Conservation (phyloP, 2,329 filamentous ascomycete species). For the Colletotrichum scovillei region DNA sequence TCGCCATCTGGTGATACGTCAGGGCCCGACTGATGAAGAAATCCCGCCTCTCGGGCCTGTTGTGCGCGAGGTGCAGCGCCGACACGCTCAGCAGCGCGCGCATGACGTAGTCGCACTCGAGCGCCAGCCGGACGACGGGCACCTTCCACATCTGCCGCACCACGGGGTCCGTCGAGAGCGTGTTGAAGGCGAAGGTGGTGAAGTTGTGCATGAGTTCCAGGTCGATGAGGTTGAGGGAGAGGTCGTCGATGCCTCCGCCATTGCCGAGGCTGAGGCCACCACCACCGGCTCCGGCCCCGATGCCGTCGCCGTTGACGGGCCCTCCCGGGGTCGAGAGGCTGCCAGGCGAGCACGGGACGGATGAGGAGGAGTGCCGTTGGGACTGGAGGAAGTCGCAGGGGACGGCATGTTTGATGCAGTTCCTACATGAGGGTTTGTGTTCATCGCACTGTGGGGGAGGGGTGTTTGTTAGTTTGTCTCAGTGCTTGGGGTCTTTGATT, state of each 20-base stretch:
- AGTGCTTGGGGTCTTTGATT: neutral
- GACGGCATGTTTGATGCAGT: conserved; percentile 44
- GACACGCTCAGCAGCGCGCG: conserved; percentile 61
- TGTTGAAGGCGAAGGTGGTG: conserved; percentile 59
- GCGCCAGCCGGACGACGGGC: conserved; percentile 57
- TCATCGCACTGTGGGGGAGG: conserved; percentile 40
- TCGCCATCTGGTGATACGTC: conserved; percentile 36
- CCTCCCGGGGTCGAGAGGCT: conserved; percentile 10
- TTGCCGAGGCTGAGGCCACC: conserved; percentile 3
- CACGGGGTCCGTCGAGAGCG: conserved; percentile 53
- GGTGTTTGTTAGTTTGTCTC: neutral
- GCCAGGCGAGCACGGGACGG: conserved; percentile 23
- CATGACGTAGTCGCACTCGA: conserved; percentile 60
- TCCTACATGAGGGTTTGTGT: conserved; percentile 41
- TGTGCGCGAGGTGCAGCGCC: conserved; percentile 60
- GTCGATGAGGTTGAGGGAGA: conserved; percentile 53
- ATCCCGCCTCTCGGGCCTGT: conserved; percentile 49
- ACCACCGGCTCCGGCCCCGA: neutral
- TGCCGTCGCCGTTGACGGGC: conserved; percentile 5
- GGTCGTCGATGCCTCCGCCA: conserved; percentile 34
- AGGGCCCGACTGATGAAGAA: conserved; percentile 46
- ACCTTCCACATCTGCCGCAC: conserved; percentile 59
- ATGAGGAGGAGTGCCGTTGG: conserved; percentile 28
- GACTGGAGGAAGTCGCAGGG: conserved; percentile 41
- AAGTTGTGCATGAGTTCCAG: conserved; percentile 67